Base-by-base conservation (phyloP, 176 grass and related monocot species). In the Phyllostachys edulis region DNA sequence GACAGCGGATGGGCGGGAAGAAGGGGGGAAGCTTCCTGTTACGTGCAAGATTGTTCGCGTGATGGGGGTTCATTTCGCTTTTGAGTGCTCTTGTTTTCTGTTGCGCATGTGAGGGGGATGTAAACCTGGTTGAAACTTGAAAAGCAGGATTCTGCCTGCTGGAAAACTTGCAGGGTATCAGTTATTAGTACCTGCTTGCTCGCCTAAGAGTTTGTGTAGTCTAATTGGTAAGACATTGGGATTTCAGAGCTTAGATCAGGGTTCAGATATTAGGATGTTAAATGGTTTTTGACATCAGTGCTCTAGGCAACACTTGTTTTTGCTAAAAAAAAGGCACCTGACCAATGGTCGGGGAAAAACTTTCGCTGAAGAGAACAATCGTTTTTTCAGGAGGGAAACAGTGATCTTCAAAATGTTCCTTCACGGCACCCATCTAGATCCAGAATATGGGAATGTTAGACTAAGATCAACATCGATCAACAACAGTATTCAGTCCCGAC, bases 1-100 rank as follows among this genome's bases (percentile, higher is more conserved):
- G 80, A 76, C 89, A 84, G 2, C 18, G 54, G 80, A 84, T 87
- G 80, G 75, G 70, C n/a, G n/a, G 83, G 80, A 82, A 67, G 62
- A 37, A 80, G 67, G 69, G 70, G 41, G 24, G 88, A 90, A 90
- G 79, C 88, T 86, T 90, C 88, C 83, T 24, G n/a, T 36, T 62
- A 63, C 29, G 37, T 20, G 85, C 71, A 9, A 21, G 29, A 64
- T 54, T 71, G 73, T 86, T 80, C 67, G 34, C 44, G 67, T 32
- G 32, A 16, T 17, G 74, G 36, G 34, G 56, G 56, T 4, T 59
- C 36, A 15, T 9, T 14, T 80, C 63, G 78, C 69, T 67, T 67
- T 46, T 69, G 32, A 32, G 8, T 41, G 69, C 4, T 27, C 49
- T 73, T 41, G 21, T 67, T 75, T 73, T 56, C 49, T 67, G 41